These are phyloP conservation scores for Camptophora hylomeconis DNA, from an alignment of 2,329 filamentous ascomycete genomes.

Conservation along the genomic window DNA sequence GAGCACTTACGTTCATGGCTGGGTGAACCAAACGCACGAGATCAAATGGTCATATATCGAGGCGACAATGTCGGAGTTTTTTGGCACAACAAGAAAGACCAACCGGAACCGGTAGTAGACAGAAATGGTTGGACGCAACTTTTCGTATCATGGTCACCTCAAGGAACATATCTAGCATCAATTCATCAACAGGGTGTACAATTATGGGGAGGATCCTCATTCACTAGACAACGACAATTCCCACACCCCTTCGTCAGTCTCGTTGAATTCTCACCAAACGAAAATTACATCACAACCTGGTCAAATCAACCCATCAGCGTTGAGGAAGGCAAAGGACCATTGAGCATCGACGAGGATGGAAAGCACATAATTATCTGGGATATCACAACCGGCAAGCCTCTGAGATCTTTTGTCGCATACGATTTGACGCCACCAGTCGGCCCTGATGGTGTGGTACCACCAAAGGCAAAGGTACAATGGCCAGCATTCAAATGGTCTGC, in stretches of 20 bases:
- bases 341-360: slow-evolving; percentile 85
- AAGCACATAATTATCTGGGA: slow-evolving; percentile 99
- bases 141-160: slow-evolving; percentile 95
- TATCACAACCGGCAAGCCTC: slow-evolving; percentile 72
- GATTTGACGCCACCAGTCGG: slow-evolving; percentile 50
- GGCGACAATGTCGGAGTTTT: slow-evolving; percentile 86
- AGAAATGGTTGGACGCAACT: slow-evolving; percentile 95
- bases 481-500: slow-evolving; percentile 99
- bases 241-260: slow-evolving; percentile 92
- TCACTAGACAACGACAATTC: slow-evolving; percentile 84
- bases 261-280: slow-evolving; percentile 84
- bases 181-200: slow-evolving; percentile 94
- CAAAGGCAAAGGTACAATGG: slow-evolving; percentile 93
- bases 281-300: slow-evolving; percentile 94
- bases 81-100: slow-evolving; percentile 96
- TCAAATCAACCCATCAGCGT: slow-evolving; percentile 87
- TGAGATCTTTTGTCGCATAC: slow-evolving; percentile 86
- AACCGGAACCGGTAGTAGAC: slow-evolving; percentile 78
- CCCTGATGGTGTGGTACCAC: slow-evolving; percentile 48
- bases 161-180: slow-evolving; percentile 85
- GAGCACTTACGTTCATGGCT: slow-evolving; percentile 93
- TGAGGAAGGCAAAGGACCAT: slow-evolving; percentile 71
- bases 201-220: slow-evolving; percentile 84
- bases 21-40: slow-evolving; percentile 73
- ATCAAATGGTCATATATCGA: slow-evolving; percentile 92